Evolutionary conservation across 1,139 yeast genomes (phyloP).

Genomic region (Nakaseomyces glabratus): DNA sequence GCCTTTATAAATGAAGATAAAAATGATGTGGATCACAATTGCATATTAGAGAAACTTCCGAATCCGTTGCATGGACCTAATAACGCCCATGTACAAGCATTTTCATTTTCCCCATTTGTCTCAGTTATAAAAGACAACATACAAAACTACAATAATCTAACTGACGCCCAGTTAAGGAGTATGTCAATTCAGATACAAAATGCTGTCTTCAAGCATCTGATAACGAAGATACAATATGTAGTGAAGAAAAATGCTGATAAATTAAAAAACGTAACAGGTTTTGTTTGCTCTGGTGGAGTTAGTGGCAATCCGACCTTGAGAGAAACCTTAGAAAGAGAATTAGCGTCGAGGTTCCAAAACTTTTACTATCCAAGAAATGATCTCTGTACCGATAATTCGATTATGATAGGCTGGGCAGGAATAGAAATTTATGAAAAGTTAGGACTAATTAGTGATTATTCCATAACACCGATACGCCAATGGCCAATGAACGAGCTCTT

Average conservation of each 20-base stretch:
- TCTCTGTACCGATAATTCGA: slow-evolving; percentile 89
- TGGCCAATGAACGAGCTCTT: slow-evolving; percentile 60
- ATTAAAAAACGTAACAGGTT: slow-evolving; percentile 40
- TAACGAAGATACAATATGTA: slow-evolving; percentile 52
- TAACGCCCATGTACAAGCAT: slow-evolving; percentile 40
- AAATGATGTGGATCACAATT: slow-evolving; percentile 18
- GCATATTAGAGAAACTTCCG: slow-evolving; percentile 32
- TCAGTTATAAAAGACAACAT: slow-evolving; percentile 42
- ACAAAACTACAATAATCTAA: slow-evolving; percentile 15
- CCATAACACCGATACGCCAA: slow-evolving; percentile 52
- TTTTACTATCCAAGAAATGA: slow-evolving; percentile 60
- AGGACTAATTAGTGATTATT: slow-evolving; percentile 40
- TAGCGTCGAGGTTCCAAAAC: slow-evolving; percentile 27
- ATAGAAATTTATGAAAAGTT: slow-evolving; percentile 64
- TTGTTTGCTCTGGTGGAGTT: slow-evolving; percentile 91
- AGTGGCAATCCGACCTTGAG: slow-evolving; percentile 66
- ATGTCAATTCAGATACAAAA: slow-evolving; percentile 60
- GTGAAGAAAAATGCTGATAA: slow-evolving; percentile 37
- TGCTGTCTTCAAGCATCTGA: slow-evolving; percentile 60
- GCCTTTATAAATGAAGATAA: slow-evolving; percentile 37
- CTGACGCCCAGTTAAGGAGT: slow-evolving; percentile 28
- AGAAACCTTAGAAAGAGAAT: slow-evolving; percentile 36
- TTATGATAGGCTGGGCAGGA: slow-evolving; percentile 98
- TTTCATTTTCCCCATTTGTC: slow-evolving; percentile 74
- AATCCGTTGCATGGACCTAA: slow-evolving; percentile 46